Evolutionary conservation across 805 yeast genomes (phyloP), one percentile per base, ranked within the genome.

Genomic region (Spathaspora girioi): DNA sequence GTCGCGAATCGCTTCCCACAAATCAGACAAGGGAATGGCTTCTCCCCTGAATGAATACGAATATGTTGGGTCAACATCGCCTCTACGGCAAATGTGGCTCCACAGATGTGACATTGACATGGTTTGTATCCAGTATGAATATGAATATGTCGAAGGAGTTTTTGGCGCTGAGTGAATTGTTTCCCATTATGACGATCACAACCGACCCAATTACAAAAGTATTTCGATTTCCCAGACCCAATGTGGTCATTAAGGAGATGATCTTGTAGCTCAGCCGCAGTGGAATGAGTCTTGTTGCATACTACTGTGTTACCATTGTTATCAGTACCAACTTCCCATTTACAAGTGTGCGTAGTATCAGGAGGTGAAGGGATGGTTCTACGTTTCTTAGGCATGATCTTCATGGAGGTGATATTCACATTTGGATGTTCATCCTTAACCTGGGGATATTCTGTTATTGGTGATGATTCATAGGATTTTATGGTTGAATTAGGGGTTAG

Each of bases 91-190:
- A 93, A 91, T 11, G 75, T 65, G 50, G 84, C 82, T 2, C 81
- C 77, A 65, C 99, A 94, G 0, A 77, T 63, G 0, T 70, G 61
- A 68, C 99, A 94, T 52, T 75, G 73, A 65, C 79, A 87, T 0
- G 97, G 97, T 63, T 86, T 84, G 64, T 86, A 83, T 52, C 86
- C 83, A 0, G 98, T 89, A 66, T 94, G 99, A 4, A 86, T 86
- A 66, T 87, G 94, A 46, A 94, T 70, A 69, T 93, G 99, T 42
- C 99, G 78, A 14, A 87, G 69, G 8, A 91, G 71, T 67, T 93
- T 94, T 60, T 93, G 98, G 29, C 94, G 76, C 65, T 93, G 98
- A 9, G 79, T 68, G 62, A 93, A 94, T 2, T 78, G 77, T 54
- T 80, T 76, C 3, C 80, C 77, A 27, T 68, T 64, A 52, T 71